Percentiles rank a stretch among this genome's conserved stretches.
Conservation (phyloP, 208 protist genomes). For the Leishmania tropica region DNA sequence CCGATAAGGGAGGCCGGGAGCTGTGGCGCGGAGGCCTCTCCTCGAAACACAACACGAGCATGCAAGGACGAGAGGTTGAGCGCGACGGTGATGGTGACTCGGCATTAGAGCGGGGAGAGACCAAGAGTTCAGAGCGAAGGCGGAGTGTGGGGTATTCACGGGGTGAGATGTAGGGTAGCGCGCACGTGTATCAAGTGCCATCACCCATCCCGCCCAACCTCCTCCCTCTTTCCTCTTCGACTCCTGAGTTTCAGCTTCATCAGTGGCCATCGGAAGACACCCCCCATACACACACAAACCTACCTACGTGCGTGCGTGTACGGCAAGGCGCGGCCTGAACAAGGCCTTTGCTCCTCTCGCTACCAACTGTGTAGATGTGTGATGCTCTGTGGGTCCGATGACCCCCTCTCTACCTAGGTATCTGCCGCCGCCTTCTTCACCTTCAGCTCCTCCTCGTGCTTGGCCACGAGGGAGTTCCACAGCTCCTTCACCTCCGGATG, state of each 20-base stretch:
- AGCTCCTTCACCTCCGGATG: conserved; percentile 83
- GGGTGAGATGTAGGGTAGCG: not conserved
- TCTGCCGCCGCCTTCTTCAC: not conserved
- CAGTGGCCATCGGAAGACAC: not conserved
- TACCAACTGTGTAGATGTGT: not conserved
- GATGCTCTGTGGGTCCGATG: not conserved
- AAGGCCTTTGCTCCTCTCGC: not conserved
- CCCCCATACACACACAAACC: not conserved
- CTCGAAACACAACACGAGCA: no score
- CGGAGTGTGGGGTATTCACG: not conserved
- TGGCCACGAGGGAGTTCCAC: conserved; percentile 50
- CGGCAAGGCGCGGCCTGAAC: not conserved
- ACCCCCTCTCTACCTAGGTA: not conserved
- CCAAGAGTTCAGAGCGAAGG: not conserved
- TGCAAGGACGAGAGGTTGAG: not conserved
- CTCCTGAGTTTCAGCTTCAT: not conserved
- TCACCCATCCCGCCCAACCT: not conserved
- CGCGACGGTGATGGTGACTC: no score
- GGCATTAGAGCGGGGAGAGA: not conserved
- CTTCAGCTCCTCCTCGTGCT: conserved; percentile 34
- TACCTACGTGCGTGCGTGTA: not conserved
- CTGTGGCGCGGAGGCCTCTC: no score
- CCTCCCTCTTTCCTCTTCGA: not conserved
- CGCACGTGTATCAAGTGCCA: not conserved
- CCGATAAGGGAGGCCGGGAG: no score